phyloP scores from a whole-genome alignment of 2,329 filamentous ascomycete species.

The Botrytis deweyae region DNA sequence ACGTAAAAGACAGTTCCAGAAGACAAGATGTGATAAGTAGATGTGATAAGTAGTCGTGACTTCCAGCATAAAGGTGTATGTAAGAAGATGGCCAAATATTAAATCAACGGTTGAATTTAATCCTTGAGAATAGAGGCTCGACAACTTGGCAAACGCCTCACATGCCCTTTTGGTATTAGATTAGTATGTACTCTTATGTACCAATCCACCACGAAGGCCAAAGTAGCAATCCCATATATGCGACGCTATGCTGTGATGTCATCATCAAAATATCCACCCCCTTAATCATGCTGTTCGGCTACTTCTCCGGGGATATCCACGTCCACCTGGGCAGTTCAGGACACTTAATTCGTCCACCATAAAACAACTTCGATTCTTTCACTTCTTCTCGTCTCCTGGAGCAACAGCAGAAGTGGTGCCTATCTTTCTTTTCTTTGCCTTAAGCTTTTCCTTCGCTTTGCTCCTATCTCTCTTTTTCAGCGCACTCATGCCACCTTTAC shows the following conservation, averaged over 20 bases:
- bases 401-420: slow-evolving; percentile 20
- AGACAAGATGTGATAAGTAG: background rate
- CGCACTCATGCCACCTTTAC: slow-evolving; percentile 82
- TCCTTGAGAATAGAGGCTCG: background rate
- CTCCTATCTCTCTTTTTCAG: slow-evolving; percentile 92
- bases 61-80: background rate
- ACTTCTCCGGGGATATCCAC: background rate
- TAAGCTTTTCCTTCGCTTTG: slow-evolving; percentile 76
- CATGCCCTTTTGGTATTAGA: background rate
- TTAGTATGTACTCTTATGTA: slow-evolving; percentile 6
- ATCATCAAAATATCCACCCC: background rate
- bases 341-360: background rate
- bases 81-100: background rate
- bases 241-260: background rate
- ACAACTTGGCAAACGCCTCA: background rate
- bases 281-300: background rate
- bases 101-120: background rate
- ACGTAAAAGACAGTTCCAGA: background rate
- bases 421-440: slow-evolving; percentile 59
- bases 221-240: background rate
- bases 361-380: slow-evolving; percentile 27
- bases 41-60: no score
- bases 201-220: background rate
- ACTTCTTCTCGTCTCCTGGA: slow-evolving; percentile 27
- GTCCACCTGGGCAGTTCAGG: background rate